These are phyloP conservation scores for Yarrowia keelungensis DNA, from an alignment of 805 yeast species.

Conservation along the genomic window DNA sequence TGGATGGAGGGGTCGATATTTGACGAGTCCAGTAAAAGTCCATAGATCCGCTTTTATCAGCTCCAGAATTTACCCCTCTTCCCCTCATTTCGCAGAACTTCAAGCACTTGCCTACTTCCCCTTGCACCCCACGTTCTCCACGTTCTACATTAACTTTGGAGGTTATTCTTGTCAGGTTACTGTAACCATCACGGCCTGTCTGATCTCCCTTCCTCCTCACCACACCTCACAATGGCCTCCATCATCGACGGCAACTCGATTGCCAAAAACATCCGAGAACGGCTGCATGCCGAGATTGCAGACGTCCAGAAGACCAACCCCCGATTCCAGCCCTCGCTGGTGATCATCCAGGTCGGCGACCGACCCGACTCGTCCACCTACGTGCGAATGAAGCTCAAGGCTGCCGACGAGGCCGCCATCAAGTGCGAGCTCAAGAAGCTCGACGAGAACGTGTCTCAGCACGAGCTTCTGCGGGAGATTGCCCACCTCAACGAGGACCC, in stretches of 20 bases:
- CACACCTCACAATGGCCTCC: slow-evolving; percentile 30
- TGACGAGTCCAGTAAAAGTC: no score
- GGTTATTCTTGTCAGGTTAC: slow-evolving; percentile 16
- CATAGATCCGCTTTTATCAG: no score
- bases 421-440: slow-evolving; percentile 69
- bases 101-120: no score
- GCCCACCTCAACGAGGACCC: slow-evolving; percentile 73
- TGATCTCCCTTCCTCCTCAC: neutral
- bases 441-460: slow-evolving; percentile 67
- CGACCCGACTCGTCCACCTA: slow-evolving; percentile 93
- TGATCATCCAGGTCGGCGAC: slow-evolving; percentile 87
- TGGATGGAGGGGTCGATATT: neutral
- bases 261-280: slow-evolving; percentile 54
- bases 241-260: slow-evolving; percentile 39
- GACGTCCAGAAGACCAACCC: slow-evolving; percentile 54
- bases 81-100: neutral
- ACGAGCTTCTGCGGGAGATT: slow-evolving; percentile 62
- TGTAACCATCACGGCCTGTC: no score
- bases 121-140: slow-evolving; percentile 23
- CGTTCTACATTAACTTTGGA: slow-evolving; percentile 7
- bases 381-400: slow-evolving; percentile 88
- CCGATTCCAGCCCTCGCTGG: slow-evolving; percentile 74
- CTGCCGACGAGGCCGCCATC: slow-evolving; percentile 84
- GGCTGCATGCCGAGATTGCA: slow-evolving; percentile 60
- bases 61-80: neutral